Conservation (phyloP, 257 asterid genomes). For the Anisodus acutangulus region DNA sequence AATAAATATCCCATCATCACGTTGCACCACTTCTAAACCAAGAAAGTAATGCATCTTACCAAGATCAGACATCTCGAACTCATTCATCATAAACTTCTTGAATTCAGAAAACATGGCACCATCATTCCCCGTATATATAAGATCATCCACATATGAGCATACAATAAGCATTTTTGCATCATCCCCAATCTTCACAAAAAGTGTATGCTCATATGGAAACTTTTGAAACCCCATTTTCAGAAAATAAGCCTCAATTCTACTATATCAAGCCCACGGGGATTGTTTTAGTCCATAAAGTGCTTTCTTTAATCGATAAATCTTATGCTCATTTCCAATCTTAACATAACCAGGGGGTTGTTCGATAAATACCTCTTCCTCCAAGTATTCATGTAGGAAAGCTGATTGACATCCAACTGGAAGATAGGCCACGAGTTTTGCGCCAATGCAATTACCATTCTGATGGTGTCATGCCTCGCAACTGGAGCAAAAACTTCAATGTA, state of each 20-base stretch:
- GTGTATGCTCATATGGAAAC: too few relatives aligned
- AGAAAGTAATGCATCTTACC: not conserved
- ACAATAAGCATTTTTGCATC: not conserved
- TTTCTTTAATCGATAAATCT: too few relatives aligned
- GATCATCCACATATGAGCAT: not conserved
- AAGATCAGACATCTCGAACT: too few relatives aligned
- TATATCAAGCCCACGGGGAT: not conserved
- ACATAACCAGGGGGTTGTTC: not conserved
- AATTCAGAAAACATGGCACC: not conserved
- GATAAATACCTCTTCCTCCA: not conserved
- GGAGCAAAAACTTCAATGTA: not conserved
- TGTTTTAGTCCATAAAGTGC: not conserved
- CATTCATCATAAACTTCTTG: not conserved
- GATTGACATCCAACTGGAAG: not conserved
- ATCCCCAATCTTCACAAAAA: not conserved
- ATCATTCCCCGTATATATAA: not conserved
- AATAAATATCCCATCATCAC: not conserved
- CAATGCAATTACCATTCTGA: not conserved
- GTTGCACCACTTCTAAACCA: not conserved
- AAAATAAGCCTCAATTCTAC: not conserved
- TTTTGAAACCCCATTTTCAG: too few relatives aligned
- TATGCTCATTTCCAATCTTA: not conserved
- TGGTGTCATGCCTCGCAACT: not conserved
- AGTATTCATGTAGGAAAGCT: not conserved
- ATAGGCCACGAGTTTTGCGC: not conserved